These are phyloP conservation scores for Calocybe indica DNA, from an alignment of 768 basidiomycete species.

Conservation along the genomic window DNA sequence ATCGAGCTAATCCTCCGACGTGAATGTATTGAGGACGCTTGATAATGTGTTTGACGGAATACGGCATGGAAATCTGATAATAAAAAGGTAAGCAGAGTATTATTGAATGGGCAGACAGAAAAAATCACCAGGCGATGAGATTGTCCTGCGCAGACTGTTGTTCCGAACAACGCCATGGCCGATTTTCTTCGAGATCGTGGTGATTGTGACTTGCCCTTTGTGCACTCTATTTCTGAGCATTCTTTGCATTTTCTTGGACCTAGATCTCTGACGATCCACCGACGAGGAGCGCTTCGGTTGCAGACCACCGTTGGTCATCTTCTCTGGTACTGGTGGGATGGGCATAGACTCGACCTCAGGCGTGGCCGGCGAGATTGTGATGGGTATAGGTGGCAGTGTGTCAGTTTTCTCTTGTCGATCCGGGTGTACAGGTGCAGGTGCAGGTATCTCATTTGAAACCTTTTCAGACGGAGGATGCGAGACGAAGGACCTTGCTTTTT, in stretches of 20 bases:
- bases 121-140: constrained; percentile 61
- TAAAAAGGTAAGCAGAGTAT: background rate
- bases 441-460: background rate
- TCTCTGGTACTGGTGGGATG: constrained; percentile 7
- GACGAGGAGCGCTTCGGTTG: constrained; percentile 31
- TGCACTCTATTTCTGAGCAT: constrained; percentile 72
- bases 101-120: background rate
- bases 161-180: constrained; percentile 62
- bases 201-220: constrained; percentile 66
- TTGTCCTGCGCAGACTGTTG: constrained; percentile 51
- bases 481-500: constrained; percentile 7
- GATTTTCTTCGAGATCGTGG: constrained; percentile 72
- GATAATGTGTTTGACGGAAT: constrained; percentile 52
- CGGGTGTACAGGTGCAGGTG: background rate
- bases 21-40: constrained; percentile 83
- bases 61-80: constrained; percentile 62
- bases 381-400: constrained; percentile 27
- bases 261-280: constrained; percentile 39
- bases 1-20: constrained; percentile 51
- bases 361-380: constrained; percentile 60
- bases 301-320: constrained; percentile 7
- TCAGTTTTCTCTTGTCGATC: constrained; percentile 6
- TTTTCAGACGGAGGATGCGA: background rate
- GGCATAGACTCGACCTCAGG: constrained; percentile 26
- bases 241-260: constrained; percentile 70